phyloP scores from a whole-genome alignment of 2,329 filamentous ascomycete species.

The Cladorrhinum sp. region DNA sequence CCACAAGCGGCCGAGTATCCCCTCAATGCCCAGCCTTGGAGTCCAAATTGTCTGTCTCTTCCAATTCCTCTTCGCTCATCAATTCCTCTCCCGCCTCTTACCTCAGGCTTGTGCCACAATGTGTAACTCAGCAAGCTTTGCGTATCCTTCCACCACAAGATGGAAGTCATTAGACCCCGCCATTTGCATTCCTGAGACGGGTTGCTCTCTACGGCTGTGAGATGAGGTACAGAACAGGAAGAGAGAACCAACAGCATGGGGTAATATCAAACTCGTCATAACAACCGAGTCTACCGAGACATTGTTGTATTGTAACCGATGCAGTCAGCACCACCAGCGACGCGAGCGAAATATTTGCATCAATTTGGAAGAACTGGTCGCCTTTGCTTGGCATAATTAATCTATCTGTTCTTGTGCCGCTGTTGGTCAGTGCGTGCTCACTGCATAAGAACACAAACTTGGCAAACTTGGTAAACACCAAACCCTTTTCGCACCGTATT shows the following conservation, averaged over 20 bases:
- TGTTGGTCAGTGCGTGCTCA: conserved; percentile 3
- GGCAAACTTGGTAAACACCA: not conserved
- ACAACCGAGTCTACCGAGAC: conserved; percentile 7
- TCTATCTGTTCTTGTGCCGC: not conserved
- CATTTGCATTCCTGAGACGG: not conserved
- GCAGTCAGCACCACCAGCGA: conserved; percentile 4
- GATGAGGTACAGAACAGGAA: not conserved
- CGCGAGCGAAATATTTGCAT: not conserved
- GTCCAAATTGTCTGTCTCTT: not conserved
- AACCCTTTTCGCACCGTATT: not conserved
- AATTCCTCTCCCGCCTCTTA: not conserved
- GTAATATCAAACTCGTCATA: not conserved
- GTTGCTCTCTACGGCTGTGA: not conserved
- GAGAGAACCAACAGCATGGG: not conserved
- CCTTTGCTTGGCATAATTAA: not conserved
- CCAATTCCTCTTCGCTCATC: not conserved
- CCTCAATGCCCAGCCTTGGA: conserved; percentile 7
- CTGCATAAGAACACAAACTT: not conserved
- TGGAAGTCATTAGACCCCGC: not conserved
- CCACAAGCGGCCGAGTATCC: conserved; percentile 20
- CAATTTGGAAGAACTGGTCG: conserved; percentile 9
- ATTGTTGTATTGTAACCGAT: conserved; percentile 1
- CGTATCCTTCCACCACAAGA: not conserved
- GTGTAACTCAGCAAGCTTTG: not conserved
- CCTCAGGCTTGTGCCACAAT: not conserved